Evolutionary conservation across 2,329 filamentous ascomycete genomes (phyloP).

Genomic region (Orbilia brochopaga): DNA sequence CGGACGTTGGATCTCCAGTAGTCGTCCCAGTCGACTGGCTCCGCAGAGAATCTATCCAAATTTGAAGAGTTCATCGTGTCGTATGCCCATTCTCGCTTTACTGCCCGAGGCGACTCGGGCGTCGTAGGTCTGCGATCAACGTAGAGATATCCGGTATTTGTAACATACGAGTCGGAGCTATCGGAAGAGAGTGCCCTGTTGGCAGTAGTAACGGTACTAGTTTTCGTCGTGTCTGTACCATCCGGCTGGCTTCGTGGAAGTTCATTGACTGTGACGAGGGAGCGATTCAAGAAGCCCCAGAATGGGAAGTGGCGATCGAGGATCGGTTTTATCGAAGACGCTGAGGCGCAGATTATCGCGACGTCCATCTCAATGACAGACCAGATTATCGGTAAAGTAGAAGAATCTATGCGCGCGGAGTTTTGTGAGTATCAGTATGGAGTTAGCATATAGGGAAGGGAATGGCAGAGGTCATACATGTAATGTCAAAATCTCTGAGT

Average conservation of each 20-base stretch:
- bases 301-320: slow-evolving; percentile 39
- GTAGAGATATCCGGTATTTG: slow-evolving; percentile 42
- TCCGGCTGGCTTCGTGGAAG: slow-evolving; percentile 30
- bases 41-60: slow-evolving; percentile 26
- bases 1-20: slow-evolving; percentile 39
- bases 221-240: slow-evolving; percentile 39
- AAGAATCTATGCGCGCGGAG: slow-evolving; percentile 21
- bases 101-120: slow-evolving; percentile 34
- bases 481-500: slow-evolving; percentile 39
- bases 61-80: slow-evolving; percentile 45
- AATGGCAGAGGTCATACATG: slow-evolving; percentile 23
- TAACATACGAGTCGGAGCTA: slow-evolving; percentile 39
- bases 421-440: background rate
- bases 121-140: slow-evolving; percentile 14
- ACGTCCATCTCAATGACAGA: slow-evolving; percentile 44
- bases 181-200: slow-evolving; percentile 39
- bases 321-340: slow-evolving; percentile 42
- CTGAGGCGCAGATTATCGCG: slow-evolving; percentile 42
- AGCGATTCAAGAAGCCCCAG: slow-evolving; percentile 42
- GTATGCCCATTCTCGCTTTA: slow-evolving; percentile 40
- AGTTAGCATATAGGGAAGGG: background rate
- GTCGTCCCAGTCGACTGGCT: slow-evolving; percentile 44
- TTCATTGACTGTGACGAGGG: slow-evolving; percentile 47
- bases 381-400: slow-evolving; percentile 38
- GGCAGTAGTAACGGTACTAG: slow-evolving; percentile 41